These are phyloP conservation scores for Orbilia blumenaviensis DNA, from an alignment of 2,329 filamentous ascomycete species.

Conservation along the genomic window DNA sequence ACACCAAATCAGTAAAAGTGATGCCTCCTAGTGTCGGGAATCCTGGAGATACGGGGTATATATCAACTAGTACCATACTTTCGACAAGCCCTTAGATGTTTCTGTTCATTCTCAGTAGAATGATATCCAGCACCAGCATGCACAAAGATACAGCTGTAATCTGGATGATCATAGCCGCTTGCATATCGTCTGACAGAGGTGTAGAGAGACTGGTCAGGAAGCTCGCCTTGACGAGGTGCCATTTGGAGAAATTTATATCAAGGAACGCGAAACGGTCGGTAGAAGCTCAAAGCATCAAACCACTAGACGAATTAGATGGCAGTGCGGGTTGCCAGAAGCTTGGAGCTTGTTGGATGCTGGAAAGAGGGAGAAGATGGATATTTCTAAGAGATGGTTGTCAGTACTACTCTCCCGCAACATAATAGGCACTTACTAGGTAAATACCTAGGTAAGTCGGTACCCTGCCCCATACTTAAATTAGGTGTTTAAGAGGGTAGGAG, in stretches of 20 bases:
- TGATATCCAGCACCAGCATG: slow-evolving; percentile 96
- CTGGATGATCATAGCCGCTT: slow-evolving; percentile 39
- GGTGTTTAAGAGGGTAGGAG: too few species aligned
- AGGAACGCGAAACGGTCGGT: slow-evolving; percentile 21
- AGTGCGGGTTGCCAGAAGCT: background rate
- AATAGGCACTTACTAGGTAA: too few species aligned
- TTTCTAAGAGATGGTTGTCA: background rate
- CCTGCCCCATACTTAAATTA: too few species aligned
- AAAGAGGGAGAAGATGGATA: slow-evolving; percentile 7
- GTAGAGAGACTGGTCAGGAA: slow-evolving; percentile 31
- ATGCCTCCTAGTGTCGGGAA: too few species aligned
- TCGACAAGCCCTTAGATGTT: slow-evolving; percentile 85
- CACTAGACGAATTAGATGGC: background rate
- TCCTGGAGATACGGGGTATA: slow-evolving; percentile 4
- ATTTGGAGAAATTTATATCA: slow-evolving; percentile 17
- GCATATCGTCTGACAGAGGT: slow-evolving; percentile 32
- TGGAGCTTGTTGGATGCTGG: background rate
- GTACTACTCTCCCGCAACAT: too few species aligned
- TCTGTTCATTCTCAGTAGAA: slow-evolving; percentile 81
- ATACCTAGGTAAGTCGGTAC: too few species aligned
- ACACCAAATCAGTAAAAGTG: slow-evolving; percentile 32
- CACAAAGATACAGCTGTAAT: slow-evolving; percentile 77
- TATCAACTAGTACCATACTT: slow-evolving; percentile 69
- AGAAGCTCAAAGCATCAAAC: background rate
- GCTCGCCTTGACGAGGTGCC: slow-evolving; percentile 1